Percentiles rank a stretch among this genome's conserved stretches.
These are phyloP conservation scores for Gyromitra esculenta DNA, from an alignment of 2,329 filamentous ascomycete species.

Conservation along the genomic window DNA sequence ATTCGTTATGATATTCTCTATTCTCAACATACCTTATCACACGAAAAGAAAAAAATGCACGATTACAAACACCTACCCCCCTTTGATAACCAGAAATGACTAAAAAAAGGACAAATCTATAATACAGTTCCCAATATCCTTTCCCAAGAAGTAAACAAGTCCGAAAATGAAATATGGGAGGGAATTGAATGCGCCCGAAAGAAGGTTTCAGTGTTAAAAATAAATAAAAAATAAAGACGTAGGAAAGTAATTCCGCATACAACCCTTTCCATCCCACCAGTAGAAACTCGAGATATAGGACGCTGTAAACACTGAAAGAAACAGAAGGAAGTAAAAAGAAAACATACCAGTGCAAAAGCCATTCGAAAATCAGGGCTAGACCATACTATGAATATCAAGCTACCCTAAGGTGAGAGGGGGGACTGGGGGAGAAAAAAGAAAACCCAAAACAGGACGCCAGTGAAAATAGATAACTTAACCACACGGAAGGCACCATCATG, in stretches of 20 bases:
- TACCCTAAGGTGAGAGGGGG: background rate
- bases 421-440: background rate
- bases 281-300: conserved; percentile 31
- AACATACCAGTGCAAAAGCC: conserved; percentile 9
- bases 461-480: conserved; percentile 9
- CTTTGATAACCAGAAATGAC: background rate
- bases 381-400: conserved; percentile 18
- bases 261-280: conserved; percentile 8
- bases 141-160: conserved; percentile 31
- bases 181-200: conserved; percentile 18
- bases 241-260: background rate
- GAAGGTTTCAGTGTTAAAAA: conserved; percentile 12
- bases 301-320: conserved; percentile 24
- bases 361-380: background rate
- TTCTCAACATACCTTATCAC: background rate
- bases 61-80: conserved; percentile 17
- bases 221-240: background rate
- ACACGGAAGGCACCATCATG: background rate
- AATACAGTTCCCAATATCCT: conserved; percentile 36
- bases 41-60: background rate
- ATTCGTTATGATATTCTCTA: conserved; percentile 26
- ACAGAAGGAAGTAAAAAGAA: conserved; percentile 19
- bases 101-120: conserved; percentile 23
- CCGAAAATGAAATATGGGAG: background rate
- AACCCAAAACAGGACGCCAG: conserved; percentile 27